Conservation (phyloP, 306 rosid genomes). For the Echinosophora koreensis region DNA sequence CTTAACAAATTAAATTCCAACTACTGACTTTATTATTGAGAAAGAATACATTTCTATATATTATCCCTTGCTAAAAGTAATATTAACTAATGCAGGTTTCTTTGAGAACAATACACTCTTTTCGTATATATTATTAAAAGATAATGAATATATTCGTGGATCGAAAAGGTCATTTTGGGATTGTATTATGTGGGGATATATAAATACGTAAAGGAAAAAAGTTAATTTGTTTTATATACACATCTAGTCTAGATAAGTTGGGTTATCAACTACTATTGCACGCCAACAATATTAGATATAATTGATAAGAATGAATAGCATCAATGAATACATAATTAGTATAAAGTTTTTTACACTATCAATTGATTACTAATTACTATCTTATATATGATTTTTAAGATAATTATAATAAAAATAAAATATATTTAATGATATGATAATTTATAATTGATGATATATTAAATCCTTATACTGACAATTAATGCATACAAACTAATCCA, state of each 20-base stretch:
- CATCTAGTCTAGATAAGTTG: conserved; percentile 46
- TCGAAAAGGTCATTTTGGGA: conserved; percentile 51
- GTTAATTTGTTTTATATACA: conserved; percentile 39
- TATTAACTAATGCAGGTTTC: conserved; percentile 53
- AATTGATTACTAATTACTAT: too few species aligned
- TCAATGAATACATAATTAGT: too few species aligned
- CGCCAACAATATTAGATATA: background rate
- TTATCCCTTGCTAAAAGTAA: conserved; percentile 49
- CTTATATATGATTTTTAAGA: too few species aligned
- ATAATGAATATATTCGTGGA: conserved; percentile 20
- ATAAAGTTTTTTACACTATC: too few species aligned
- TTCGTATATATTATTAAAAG: conserved; percentile 18
- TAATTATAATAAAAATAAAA: too few species aligned
- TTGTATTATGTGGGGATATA: conserved; percentile 28
- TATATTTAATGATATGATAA: too few species aligned
- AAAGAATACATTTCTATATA: conserved; percentile 41
- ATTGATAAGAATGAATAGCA: too few species aligned
- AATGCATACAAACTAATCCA: too few species aligned
- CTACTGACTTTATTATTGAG: conserved; percentile 46
- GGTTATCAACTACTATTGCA: conserved; percentile 38
- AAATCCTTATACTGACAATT: too few species aligned
- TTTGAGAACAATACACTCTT: conserved; percentile 65
- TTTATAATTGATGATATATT: too few species aligned
- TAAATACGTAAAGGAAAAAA: background rate
- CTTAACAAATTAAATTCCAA: conserved; percentile 48